Evolutionary conservation across 768 basidiomycete species (phyloP).

Genomic region (Tricholoma flavovirens): DNA sequence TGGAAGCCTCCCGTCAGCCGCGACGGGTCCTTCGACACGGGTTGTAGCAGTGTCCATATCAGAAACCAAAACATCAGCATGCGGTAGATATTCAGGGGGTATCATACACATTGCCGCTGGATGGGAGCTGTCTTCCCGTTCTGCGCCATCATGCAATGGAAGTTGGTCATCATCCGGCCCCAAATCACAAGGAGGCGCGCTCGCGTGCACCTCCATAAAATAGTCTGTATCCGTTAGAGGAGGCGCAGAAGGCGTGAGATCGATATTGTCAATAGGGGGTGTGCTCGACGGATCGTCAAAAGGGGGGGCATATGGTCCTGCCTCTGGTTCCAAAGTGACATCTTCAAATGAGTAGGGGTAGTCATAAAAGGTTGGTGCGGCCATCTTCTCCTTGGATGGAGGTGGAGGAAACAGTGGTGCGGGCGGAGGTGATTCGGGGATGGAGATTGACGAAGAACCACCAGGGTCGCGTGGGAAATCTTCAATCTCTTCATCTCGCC

Average conservation of each 20-base stretch:
- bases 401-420: conserved; percentile 38
- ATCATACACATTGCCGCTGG: conserved; percentile 1
- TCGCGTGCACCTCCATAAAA: conserved; percentile 8
- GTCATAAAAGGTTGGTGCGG: conserved; percentile 33
- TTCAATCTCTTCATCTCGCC: conserved; percentile 45
- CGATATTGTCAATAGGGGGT: conserved; percentile 22
- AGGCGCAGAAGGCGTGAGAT: conserved; percentile 41
- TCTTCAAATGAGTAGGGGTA: conserved; percentile 38
- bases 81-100: conserved; percentile 2
- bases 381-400: conserved; percentile 38
- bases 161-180: neutral
- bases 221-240: conserved; percentile 14
- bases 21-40: conserved; percentile 15
- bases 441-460: conserved; percentile 6
- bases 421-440: conserved; percentile 13
- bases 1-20: conserved; percentile 17
- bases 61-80: neutral
- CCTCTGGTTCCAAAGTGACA: conserved; percentile 25
- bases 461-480: conserved; percentile 19
- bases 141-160: neutral
- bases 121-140: neutral
- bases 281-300: conserved; percentile 38
- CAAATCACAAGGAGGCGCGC: conserved; percentile 9
- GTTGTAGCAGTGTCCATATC: neutral
- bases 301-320: conserved; percentile 39